Base-by-base conservation (phyloP, 2,329 filamentous ascomycete genomes). In the Magnaporthales sp. region DNA sequence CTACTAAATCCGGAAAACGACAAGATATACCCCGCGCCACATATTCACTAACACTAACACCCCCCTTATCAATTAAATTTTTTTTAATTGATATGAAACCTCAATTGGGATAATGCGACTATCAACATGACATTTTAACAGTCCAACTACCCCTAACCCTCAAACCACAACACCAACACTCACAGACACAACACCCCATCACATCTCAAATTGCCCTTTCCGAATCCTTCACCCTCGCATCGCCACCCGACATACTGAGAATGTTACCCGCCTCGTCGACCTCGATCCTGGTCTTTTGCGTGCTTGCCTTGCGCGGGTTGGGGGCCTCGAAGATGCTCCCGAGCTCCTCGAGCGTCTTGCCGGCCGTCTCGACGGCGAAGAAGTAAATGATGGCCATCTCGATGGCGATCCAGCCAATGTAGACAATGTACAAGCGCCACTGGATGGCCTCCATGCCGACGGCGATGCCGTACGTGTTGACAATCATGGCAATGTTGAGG, bases 341-440 rank as follows among this genome's bases (percentile, higher is more conserved):
- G 62, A 79, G 77, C 67, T 79, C 76, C 65, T 78, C 77, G 11
- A 78, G 69, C 1, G 76, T 77, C 68, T 73, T 77, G 11, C 75
- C 75, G 58, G 77, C 77, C 1, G 77, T 78, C 69, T 78, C 77
- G 6, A 78, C 74, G 75, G 75, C 78, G 66, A 71, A 75, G 56
- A 71, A 60, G 31, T 71, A 31, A 11, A 64, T 63, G 15, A 24
- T 27, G 19, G 9, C 15, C 15, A 15, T 24, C 29, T 26, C 46
- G n/a, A 38, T 38, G 27, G 79, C 74, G 31, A 81, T 80, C 38
- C 80, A 73, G 5, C 74, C 68, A 27, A 75, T 67, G 29, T 79
- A 74, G 1, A 80, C 65, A 15, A 82, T 74, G 67, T 82, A 32
- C 73, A 78, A 78, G 9, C 27, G 24, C 64, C 64, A 66, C 46